Percentiles rank a stretch among this genome's conserved stretches.
These are phyloP conservation scores for Bombardia bombarda DNA, from an alignment of 495 filamentous ascomycete species.

Conservation along the genomic window DNA sequence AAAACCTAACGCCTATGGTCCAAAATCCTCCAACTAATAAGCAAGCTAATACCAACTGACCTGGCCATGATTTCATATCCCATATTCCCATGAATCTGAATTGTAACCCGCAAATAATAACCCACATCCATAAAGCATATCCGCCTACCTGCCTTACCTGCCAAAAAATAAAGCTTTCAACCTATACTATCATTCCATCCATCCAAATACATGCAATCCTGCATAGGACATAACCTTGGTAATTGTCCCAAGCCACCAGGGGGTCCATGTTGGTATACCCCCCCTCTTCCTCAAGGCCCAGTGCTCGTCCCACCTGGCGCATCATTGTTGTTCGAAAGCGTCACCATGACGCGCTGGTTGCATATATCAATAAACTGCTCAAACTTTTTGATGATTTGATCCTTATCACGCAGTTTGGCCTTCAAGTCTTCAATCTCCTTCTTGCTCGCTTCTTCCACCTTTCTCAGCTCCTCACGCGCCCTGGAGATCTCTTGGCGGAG, in stretches of 20 bases:
- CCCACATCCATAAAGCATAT: too few relatives aligned
- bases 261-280: background rate
- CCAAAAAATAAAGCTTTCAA: too few relatives aligned
- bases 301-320: slow-evolving; percentile 9
- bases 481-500: slow-evolving; percentile 43
- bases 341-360: slow-evolving; percentile 49
- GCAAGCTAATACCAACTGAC: too few relatives aligned
- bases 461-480: slow-evolving; percentile 38
- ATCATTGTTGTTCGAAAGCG: slow-evolving; percentile 22
- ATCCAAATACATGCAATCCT: too few relatives aligned
- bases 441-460: slow-evolving; percentile 34
- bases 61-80: too few relatives aligned
- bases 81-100: too few relatives aligned
- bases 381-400: slow-evolving; percentile 47
- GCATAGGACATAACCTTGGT: background rate
- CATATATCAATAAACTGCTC: slow-evolving; percentile 55
- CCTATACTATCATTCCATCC: too few relatives aligned
- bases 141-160: too few relatives aligned
- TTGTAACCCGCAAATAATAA: too few relatives aligned
- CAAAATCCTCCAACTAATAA: too few relatives aligned
- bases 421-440: slow-evolving; percentile 44
- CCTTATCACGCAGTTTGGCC: slow-evolving; percentile 40
- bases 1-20: too few relatives aligned
- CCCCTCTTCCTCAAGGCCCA: background rate
- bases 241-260: background rate